Conservation (phyloP, 2,329 filamentous ascomycete genomes). For the Plectosphaerella sp. region DNA sequence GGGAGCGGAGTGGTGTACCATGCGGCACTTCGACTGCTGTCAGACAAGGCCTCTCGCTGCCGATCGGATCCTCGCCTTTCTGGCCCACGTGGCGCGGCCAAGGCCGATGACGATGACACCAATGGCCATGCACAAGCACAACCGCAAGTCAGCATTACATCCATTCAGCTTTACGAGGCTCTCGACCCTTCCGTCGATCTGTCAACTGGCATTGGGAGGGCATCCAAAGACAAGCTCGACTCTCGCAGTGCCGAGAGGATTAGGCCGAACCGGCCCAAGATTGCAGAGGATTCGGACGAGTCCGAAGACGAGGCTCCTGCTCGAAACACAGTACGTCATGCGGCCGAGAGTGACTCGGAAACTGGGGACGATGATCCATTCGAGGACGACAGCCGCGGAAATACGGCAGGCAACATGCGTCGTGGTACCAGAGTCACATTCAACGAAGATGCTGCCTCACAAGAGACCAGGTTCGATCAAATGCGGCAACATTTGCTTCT, state of each 20-base stretch:
- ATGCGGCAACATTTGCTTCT: slow-evolving; percentile 71
- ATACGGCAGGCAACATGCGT: not conserved
- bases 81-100: slow-evolving; percentile 15
- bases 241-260: slow-evolving; percentile 44
- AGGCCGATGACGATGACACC: slow-evolving; percentile 30
- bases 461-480: slow-evolving; percentile 46
- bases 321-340: not conserved
- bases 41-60: slow-evolving; percentile 64
- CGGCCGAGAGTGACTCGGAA: slow-evolving; percentile 27
- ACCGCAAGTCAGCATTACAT: slow-evolving; percentile 38
- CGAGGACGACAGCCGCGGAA: slow-evolving; percentile 27
- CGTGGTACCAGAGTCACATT: slow-evolving; percentile 42
- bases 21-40: slow-evolving; percentile 65
- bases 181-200: slow-evolving; percentile 50
- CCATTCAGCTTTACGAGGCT: slow-evolving; percentile 50
- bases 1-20: slow-evolving; percentile 76
- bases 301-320: slow-evolving; percentile 22
- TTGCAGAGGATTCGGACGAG: slow-evolving; percentile 26
- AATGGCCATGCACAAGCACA: slow-evolving; percentile 15
- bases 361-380: slow-evolving; percentile 25
- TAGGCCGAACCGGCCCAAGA: slow-evolving; percentile 21
- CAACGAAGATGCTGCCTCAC: slow-evolving; percentile 37
- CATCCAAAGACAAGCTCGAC: slow-evolving; percentile 41
- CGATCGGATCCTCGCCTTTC: slow-evolving; percentile 52
- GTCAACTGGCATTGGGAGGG: slow-evolving; percentile 53